Conservation (phyloP, 129 eudicot genomes). For the Heracleum sosnowskyi region DNA sequence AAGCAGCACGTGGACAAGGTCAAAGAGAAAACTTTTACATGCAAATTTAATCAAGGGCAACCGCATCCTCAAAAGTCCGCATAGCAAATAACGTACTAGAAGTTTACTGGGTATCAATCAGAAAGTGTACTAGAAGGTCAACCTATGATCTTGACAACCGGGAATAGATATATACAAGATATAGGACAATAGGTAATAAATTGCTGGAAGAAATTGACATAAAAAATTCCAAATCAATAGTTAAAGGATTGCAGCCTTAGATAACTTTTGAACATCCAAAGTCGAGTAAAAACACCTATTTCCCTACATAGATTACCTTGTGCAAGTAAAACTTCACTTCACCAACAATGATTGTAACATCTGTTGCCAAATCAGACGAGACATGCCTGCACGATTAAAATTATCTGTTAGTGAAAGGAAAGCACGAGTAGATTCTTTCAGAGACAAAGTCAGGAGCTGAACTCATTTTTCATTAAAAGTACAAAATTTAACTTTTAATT, state of each 20-base stretch:
- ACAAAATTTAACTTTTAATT: too few species aligned
- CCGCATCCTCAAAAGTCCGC: too few species aligned
- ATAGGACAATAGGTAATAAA: not conserved
- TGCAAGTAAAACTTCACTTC: slow-evolving; percentile 67
- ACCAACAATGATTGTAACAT: slow-evolving; percentile 51
- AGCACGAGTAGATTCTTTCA: not conserved
- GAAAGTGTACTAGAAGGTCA: not conserved
- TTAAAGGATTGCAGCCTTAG: too few species aligned
- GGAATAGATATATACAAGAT: not conserved
- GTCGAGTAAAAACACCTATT: not conserved
- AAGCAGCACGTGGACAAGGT: not conserved
- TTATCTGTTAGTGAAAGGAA: not conserved
- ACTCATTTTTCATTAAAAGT: not conserved
- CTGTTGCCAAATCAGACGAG: slow-evolving; percentile 67
- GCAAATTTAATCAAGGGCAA: not conserved
- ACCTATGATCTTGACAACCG: not conserved
- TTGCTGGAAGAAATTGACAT: not conserved
- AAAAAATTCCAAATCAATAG: too few species aligned
- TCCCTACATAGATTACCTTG: slow-evolving; percentile 49
- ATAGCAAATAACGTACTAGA: not conserved
- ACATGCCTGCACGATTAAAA: slow-evolving; percentile 46
- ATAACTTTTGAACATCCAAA: not conserved
- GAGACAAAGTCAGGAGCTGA: not conserved
- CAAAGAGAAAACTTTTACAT: not conserved
- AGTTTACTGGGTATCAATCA: not conserved